phyloP scores from a whole-genome alignment of 2,329 filamentous ascomycete species.

The Phyllosticta ampelicida region DNA sequence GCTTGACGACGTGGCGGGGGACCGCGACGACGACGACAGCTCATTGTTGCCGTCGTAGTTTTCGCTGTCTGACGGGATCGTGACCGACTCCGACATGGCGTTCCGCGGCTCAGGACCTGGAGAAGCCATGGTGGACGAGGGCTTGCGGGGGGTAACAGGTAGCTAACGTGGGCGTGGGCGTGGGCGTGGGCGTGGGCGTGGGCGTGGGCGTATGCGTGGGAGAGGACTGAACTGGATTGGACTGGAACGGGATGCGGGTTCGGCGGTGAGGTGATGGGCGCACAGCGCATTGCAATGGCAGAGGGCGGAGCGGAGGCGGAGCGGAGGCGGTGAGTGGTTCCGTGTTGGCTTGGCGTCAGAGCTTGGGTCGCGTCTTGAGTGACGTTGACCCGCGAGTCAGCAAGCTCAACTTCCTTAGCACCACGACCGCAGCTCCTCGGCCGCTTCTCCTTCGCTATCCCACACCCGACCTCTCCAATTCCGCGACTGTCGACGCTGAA shows the following conservation, averaged over 20 bases:
- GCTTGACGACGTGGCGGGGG: conserved; percentile 36
- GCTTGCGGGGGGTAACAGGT: not conserved
- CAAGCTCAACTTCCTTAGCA: conserved; percentile 1
- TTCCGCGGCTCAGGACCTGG: conserved; percentile 2
- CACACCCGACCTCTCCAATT: not conserved
- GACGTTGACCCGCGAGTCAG: conserved; percentile 9
- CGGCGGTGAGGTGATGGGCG: not conserved
- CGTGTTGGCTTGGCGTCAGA: not conserved
- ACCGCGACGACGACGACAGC: conserved; percentile 49
- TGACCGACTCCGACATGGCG: conserved; percentile 56
- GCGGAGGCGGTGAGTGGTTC: not conserved
- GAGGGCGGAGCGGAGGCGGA: not conserved
- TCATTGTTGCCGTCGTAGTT: conserved; percentile 58
- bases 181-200: not conserved
- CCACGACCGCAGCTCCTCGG: not conserved
- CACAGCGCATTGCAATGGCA: too few species aligned
- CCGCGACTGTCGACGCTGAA: not conserved
- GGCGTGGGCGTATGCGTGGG: too few species aligned
- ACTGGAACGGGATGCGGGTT: not conserved
- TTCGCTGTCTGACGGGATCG: conserved; percentile 73
- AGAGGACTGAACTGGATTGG: too few species aligned
- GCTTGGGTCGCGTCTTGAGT: conserved; percentile 3
- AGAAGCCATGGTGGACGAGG: conserved; percentile 7
- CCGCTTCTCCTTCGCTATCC: not conserved
- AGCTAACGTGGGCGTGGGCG: not conserved